A percentile compares a stretch with the other conserved stretches of the same genome.
phyloP scores from a whole-genome alignment of 73 alveolate species.

The Urostyla sp. region DNA sequence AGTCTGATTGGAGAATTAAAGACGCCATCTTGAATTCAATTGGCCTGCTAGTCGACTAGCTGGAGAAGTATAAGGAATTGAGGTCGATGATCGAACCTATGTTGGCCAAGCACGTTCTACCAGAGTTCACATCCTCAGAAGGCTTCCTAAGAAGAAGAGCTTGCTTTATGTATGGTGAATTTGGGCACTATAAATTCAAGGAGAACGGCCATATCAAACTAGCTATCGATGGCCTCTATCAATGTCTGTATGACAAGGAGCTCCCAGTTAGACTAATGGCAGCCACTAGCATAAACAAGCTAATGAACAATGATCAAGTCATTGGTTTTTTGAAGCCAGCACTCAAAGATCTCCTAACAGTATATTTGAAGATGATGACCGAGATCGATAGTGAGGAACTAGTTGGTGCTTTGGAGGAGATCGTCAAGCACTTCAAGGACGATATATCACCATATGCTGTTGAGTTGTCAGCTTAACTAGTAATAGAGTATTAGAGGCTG shows the following conservation, averaged over 20 bases:
- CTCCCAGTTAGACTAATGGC: constrained; percentile 88
- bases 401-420: constrained; percentile 88
- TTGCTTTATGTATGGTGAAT: constrained; percentile 83
- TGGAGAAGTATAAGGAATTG: constrained; percentile 36
- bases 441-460: constrained; percentile 89
- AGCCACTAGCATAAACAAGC: constrained; percentile 74
- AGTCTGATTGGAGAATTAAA: constrained; percentile 67
- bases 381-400: constrained; percentile 88
- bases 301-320: constrained; percentile 68
- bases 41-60: constrained; percentile 56
- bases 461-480: constrained; percentile 72
- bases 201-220: constrained; percentile 57
- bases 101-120: constrained; percentile 67
- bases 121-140: constrained; percentile 73
- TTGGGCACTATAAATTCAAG: constrained; percentile 67
- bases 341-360: constrained; percentile 69
- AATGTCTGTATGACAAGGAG: constrained; percentile 53
- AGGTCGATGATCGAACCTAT: constrained; percentile 51
- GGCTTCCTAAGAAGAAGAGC: constrained; percentile 85
- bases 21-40: constrained; percentile 63
- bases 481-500: constrained; percentile 67
- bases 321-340: constrained; percentile 70
- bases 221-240: constrained; percentile 57
- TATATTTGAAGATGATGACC: constrained; percentile 79
- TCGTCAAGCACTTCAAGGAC: constrained; percentile 73